These are phyloP conservation scores for Medicago lupulina DNA, from an alignment of 306 rosid species.

Conservation along the genomic window DNA sequence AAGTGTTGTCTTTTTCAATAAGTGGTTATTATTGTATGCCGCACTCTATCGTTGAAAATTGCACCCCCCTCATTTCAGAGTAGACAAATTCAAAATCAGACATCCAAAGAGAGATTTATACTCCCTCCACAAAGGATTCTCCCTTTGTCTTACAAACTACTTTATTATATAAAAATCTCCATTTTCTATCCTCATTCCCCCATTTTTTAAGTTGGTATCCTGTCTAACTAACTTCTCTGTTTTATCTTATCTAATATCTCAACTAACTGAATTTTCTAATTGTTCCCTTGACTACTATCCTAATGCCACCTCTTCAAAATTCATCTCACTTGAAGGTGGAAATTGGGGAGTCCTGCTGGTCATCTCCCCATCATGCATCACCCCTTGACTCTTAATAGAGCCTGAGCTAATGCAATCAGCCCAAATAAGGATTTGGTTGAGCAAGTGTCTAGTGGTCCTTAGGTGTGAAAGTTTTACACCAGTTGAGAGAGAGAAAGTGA, in stretches of 20 bases:
- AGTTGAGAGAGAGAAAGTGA: background rate
- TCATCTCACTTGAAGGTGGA: background rate
- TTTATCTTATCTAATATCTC: no score
- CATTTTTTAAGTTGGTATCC: background rate
- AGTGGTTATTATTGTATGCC: slow-evolving; percentile 12
- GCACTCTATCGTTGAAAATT: background rate
- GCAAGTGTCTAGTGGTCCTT: background rate
- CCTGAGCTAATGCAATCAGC: background rate
- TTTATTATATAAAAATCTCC: background rate
- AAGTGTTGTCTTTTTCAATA: slow-evolving; percentile 2
- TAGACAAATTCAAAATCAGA: background rate
- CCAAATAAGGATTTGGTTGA: background rate
- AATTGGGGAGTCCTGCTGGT: background rate
- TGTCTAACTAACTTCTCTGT: background rate
- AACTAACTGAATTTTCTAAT: background rate
- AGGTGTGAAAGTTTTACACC: background rate
- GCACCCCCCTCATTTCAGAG: background rate
- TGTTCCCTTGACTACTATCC: slow-evolving; percentile 6
- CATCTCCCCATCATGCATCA: slow-evolving; percentile 3
- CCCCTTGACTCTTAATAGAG: background rate
- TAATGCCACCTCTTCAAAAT: background rate
- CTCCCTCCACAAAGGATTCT: background rate
- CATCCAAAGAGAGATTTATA: background rate
- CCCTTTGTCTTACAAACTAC: background rate
- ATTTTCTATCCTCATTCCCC: background rate